phyloP scores from a whole-genome alignment of 2,329 filamentous ascomycete species.

The Cytospora paraplurivora region DNA sequence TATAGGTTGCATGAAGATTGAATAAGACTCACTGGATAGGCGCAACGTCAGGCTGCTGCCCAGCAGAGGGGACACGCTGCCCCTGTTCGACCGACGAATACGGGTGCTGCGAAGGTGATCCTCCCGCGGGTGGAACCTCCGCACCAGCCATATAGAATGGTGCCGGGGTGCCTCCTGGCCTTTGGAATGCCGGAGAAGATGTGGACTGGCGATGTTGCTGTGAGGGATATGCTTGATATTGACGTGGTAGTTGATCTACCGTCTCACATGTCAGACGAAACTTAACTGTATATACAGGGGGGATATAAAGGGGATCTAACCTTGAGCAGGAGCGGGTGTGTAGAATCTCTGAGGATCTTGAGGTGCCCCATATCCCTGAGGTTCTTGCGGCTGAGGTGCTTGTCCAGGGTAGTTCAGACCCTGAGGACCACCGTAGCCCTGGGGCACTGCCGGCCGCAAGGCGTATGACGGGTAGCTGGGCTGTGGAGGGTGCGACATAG shows the following conservation, averaged over 20 bases:
- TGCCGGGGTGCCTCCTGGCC: constrained; percentile 53
- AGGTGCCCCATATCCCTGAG: constrained; percentile 18
- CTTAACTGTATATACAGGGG: constrained; percentile 17
- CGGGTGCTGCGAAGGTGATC: constrained; percentile 41
- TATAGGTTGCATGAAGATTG: background rate
- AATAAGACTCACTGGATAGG: constrained; percentile 23
- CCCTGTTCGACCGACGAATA: constrained; percentile 57
- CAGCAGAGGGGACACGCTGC: constrained; percentile 50
- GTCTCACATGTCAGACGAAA: constrained; percentile 16
- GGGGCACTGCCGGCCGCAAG: constrained; percentile 53
- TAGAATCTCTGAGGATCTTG: constrained; percentile 71
- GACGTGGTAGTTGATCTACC: constrained; percentile 40
- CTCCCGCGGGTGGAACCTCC: constrained; percentile 45
- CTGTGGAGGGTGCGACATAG: constrained; percentile 91
- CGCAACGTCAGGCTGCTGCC: constrained; percentile 45
- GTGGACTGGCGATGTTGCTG: constrained; percentile 43
- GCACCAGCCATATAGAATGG: constrained; percentile 68
- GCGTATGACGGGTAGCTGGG: constrained; percentile 72
- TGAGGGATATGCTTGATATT: constrained; percentile 41
- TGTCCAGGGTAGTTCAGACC: constrained; percentile 29
- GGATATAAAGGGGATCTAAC: constrained; percentile 34
- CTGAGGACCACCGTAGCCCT: constrained; percentile 45
- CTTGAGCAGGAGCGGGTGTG: constrained; percentile 58
- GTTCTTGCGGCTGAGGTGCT: constrained; percentile 17
- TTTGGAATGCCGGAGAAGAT: constrained; percentile 57